Evolutionary conservation across 768 basidiomycete species (phyloP), one percentile per base, ranked within the genome.

Genomic region (Trametes punicea): DNA sequence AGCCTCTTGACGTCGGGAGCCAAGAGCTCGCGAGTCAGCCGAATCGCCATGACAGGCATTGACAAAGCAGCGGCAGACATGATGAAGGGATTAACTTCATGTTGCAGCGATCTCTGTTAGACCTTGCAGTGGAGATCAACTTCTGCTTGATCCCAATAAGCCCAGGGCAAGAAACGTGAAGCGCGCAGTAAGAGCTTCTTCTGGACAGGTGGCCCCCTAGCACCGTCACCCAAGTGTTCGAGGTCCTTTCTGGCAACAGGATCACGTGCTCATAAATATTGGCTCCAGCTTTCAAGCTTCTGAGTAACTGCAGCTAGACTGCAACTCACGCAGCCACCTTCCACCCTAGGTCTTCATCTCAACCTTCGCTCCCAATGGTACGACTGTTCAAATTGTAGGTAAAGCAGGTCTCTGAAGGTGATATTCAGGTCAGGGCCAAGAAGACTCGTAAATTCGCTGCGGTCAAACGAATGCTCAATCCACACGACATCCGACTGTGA

Each of bases 401-500:
- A 2, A 27, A 3, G 23, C 2, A 16, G 26, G 10, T 39, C 4
- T 13, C 49, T 40, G 29, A 51, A 26, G 9, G 6, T 4, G 27
- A 9, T 8, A 16, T 39, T 9, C 21, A 97, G 94, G 90, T 84
- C 11, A 93, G 84, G 73, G 91, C 90, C 26, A 93, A 92, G 71
- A 96, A 93, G 71, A 95, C 93, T 1, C 81, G 94, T 72, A 96
- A 96, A 70, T 98, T 98, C 69, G 96, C 94, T 2, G 75, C 85
- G 9, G 93, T 96, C 42, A 98, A 98, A 73, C 88, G 95, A 16
- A 78, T 98, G 77, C 73, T 98, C 56, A 94, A 93, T 69, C 96
- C 96, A 0, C 91, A 88, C 65, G 96, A 98, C 70, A 91, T 90
- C 53, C 80, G 96, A 63, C 72, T 98, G 95, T 95, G 68, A 63